Percentiles rank a stretch among this genome's conserved stretches.
Conservation (phyloP, 805 yeast species). For the Nakazawaea laoshanensis region DNA sequence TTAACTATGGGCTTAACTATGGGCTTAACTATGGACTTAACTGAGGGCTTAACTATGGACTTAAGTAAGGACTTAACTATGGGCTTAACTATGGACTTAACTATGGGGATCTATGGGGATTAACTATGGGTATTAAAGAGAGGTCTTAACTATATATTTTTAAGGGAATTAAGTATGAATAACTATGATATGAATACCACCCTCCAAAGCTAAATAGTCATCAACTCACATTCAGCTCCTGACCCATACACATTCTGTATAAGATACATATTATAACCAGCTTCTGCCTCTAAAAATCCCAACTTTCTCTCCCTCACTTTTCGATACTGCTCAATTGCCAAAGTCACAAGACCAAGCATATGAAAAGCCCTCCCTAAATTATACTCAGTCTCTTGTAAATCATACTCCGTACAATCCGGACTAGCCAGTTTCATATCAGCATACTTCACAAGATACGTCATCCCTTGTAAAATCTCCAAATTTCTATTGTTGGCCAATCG, state of each 20-base stretch:
- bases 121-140: background rate
- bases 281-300: constrained; percentile 10
- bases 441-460: constrained; percentile 72
- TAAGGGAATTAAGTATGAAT: background rate
- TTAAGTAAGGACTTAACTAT: no score
- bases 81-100: no score
- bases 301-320: constrained; percentile 38
- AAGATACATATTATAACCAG: constrained; percentile 7
- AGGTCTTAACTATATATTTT: background rate
- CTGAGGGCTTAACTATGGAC: no score
- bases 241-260: constrained; percentile 3
- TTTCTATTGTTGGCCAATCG: constrained; percentile 81
- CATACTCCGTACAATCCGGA: constrained; percentile 28
- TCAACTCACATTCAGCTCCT: constrained; percentile 6
- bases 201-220: constrained; percentile 6
- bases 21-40: no score
- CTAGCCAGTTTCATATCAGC: constrained; percentile 37
- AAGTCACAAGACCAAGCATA: constrained; percentile 62
- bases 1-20: no score
- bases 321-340: constrained; percentile 71
- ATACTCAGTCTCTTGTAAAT: constrained; percentile 69
- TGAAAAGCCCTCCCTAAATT: constrained; percentile 85
- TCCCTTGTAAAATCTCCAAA: constrained; percentile 79
- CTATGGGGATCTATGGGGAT: no score
- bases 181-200: background rate